Base-by-base conservation (phyloP, 768 basidiomycete genomes). In the Infundibulicybe gibba region DNA sequence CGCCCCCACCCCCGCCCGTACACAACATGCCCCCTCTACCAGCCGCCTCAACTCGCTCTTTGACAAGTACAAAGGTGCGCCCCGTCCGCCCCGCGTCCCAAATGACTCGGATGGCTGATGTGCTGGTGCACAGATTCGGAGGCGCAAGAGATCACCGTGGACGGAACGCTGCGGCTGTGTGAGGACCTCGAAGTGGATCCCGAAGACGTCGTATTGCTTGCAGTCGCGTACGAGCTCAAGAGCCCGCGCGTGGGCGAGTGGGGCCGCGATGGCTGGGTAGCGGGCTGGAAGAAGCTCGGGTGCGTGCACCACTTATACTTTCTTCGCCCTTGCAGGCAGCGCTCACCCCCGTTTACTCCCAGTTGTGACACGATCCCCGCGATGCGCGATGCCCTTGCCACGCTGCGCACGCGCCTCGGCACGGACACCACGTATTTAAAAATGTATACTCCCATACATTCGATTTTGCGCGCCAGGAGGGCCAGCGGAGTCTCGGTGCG, bases 371-470 rank as follows among this genome's bases (percentile, higher is more conserved):
- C 80, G 8, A 70, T 88, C 52, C 61, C 74, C 0, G 67, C 61
- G 13, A 90, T 94, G 80, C 75, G 76, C 58, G 57, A 59, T 3
- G 61, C 76, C 12, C 66, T 93, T n/a, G 54, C 65, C 3, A 69
- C 67, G 41, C 65, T 94, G 45, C 74, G 81, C 43, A 60, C 69
- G 31, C 79, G 76, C 56, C 79, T 94, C 30, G 76, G 69, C n/a
- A 68, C 71, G 1, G 84, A 92, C 54, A 68, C 79, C 0, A 67
- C 61, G 0, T 90, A 90, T 65, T 94, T 93, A 73, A 72, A 48
- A 76, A 78, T 44, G 88, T 95, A 5, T 95, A 94, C 66, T 76
- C 74, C 47, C 80, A 80, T 59, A 86, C 89, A 0, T 95, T 94
- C 56, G 80, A 83, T 43, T 91, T 94, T 66, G 86, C 85, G 21